phyloP scores from a whole-genome alignment of 305 asterid genomes.

The Solanum aculeatissimum region DNA sequence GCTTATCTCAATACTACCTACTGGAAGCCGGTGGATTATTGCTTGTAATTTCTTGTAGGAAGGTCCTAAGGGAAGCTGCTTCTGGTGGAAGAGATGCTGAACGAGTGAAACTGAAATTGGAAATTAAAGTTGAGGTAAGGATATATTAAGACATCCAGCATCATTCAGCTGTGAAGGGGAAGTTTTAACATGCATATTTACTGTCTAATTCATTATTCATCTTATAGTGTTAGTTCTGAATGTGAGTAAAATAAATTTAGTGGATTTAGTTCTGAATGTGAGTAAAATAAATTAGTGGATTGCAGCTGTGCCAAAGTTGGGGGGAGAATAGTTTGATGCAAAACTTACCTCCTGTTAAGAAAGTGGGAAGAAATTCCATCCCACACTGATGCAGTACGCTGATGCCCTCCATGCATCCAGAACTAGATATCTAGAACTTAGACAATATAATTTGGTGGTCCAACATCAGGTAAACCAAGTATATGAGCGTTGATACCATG shows the following conservation, averaged over 20 bases:
- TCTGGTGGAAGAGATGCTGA: slow-evolving; percentile 88
- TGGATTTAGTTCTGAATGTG: no score
- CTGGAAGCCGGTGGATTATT: neutral
- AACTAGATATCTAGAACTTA: neutral
- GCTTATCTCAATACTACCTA: neutral
- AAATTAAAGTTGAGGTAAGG: slow-evolving; percentile 71
- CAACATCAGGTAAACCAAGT: neutral
- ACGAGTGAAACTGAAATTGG: slow-evolving; percentile 69
- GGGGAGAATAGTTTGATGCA: neutral
- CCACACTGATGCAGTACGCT: neutral
- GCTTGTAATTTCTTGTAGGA: slow-evolving; percentile 28
- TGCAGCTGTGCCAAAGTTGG: neutral
- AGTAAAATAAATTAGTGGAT: neutral
- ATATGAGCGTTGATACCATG: neutral
- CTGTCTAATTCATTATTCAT: neutral
- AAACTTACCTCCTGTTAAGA: neutral
- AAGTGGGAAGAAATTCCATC: neutral
- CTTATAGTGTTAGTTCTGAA: neutral
- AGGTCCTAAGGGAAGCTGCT: slow-evolving; percentile 83
- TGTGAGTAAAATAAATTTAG: no score
- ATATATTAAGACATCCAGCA: neutral
- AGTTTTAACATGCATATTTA: neutral
- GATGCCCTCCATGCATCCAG: neutral
- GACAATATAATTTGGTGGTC: no score
- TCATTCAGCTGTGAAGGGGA: neutral